Evolutionary conservation across 192 early-diverging fungal genomes (phyloP).

Genomic region (Podila minutissima): DNA sequence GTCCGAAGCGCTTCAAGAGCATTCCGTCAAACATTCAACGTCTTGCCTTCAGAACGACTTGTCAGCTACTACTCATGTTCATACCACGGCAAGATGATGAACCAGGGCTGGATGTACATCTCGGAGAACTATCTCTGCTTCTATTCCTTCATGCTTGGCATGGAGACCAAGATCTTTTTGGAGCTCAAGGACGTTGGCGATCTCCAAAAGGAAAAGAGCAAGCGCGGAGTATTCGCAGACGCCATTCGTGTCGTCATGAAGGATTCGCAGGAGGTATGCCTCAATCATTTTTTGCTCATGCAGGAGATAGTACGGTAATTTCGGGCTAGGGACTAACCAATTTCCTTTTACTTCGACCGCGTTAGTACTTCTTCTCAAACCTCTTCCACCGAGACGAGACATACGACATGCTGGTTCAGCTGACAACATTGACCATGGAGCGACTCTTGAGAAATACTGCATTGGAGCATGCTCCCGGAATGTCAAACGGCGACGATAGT

Average conservation of each 20-base stretch:
- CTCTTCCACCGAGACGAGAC: slow-evolving; percentile 97
- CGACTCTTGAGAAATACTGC: slow-evolving; percentile 85
- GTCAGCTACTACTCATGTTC: slow-evolving; percentile 97
- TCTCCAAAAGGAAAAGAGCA: slow-evolving; percentile 87
- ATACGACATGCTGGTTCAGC: slow-evolving; percentile 92
- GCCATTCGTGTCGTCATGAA: slow-evolving; percentile 87
- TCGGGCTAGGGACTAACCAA: background rate
- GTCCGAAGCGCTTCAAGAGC: slow-evolving; percentile 87
- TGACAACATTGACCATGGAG: slow-evolving; percentile 89
- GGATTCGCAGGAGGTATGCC: slow-evolving; percentile 76
- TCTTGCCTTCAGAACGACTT: slow-evolving; percentile 83
- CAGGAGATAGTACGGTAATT: no score
- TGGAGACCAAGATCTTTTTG: slow-evolving; percentile 91
- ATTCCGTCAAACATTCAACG: slow-evolving; percentile 89
- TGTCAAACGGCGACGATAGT: slow-evolving; percentile 33
- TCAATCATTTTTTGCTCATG: background rate
- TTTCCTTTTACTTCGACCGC: background rate
- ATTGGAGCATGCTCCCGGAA: slow-evolving; percentile 70
- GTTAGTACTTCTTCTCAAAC: slow-evolving; percentile 88
- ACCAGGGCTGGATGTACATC: slow-evolving; percentile 99
- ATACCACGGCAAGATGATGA: slow-evolving; percentile 80
- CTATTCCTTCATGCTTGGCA: slow-evolving; percentile 93
- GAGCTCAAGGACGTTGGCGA: slow-evolving; percentile 94
- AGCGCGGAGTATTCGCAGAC: slow-evolving; percentile 90
- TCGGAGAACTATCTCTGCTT: slow-evolving; percentile 94